Evolutionary conservation across 2,329 filamentous ascomycete genomes (phyloP), one percentile per base, ranked within the genome.

Genomic region (Aquanectria penicillioides): DNA sequence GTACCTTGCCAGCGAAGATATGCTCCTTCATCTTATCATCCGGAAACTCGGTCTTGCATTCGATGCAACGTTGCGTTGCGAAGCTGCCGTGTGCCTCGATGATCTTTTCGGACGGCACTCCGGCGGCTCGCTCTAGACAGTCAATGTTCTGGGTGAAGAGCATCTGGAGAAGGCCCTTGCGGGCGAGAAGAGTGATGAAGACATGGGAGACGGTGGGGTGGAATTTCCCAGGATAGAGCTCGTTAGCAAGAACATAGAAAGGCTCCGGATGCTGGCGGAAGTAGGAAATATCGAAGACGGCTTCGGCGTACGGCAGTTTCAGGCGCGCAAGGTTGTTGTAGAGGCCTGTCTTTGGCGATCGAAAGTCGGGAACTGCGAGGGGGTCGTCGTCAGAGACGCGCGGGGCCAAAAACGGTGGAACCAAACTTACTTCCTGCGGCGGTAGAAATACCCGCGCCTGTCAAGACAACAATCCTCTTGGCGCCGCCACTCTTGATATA

Each of bases 131-230:
- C 77, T 99, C 95, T 11, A 99, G 83, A 70, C 93, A 97, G 78
- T 99, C 95, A 66, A 99, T 98, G 72, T 99, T 99, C 73, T 99
- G 95, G 0, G 95, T 97, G 75, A 98, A 99, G 50, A 95, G 86
- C 81, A 93, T 95, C 65, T 90, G 80, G 20, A 99, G 80, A 34
- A 94, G 80, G 4, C 86, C 87, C 77, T 96, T 97, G 59, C 88
- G 81, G 56, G 94, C 85, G 13, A 98, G 86, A 20, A 99, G 81
- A 12, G 87, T 84, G 69, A 99, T 89, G 76, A 99, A 99, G 29
- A 87, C 89, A 77, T 99, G 95, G 2, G 93, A 91, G 52, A 98
- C 82, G 2, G 95, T 99, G 0, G 95, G 95, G 52, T 89, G 84
- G 78, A 91, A 97, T 69, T 90, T 90, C 15, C 94, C 94, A 0